phyloP scores from a whole-genome alignment of 2,329 filamentous ascomycete species.

The Cladosporium oxysporum region DNA sequence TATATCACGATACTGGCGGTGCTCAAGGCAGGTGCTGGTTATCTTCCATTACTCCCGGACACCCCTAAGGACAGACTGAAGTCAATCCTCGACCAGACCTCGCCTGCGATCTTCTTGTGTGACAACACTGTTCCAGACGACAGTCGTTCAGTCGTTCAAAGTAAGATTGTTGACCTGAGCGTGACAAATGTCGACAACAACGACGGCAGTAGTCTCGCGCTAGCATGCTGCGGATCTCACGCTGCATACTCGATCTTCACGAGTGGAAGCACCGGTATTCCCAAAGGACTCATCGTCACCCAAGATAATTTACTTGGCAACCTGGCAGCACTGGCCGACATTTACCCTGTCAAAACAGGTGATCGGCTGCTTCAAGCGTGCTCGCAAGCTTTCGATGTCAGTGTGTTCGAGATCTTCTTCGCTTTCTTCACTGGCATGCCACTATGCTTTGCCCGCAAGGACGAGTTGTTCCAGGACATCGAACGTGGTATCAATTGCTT shows the following conservation, averaged over 20 bases:
- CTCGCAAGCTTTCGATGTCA: slow-evolving; percentile 83
- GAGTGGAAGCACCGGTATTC: slow-evolving; percentile 76
- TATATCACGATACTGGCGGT: slow-evolving; percentile 75
- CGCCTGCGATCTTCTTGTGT: slow-evolving; percentile 52
- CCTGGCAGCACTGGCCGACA: slow-evolving; percentile 62
- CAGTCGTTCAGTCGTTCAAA: slow-evolving; percentile 22
- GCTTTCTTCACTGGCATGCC: slow-evolving; percentile 77
- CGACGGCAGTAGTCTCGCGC: slow-evolving; percentile 41
- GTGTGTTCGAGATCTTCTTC: slow-evolving; percentile 89
- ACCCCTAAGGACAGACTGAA: slow-evolving; percentile 63
- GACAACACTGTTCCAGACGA: slow-evolving; percentile 26
- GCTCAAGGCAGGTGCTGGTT: slow-evolving; percentile 73
- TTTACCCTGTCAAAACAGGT: slow-evolving; percentile 61
- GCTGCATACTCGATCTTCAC: slow-evolving; percentile 73
- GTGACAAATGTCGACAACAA: slow-evolving; percentile 36
- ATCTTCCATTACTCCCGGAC: slow-evolving; percentile 76
- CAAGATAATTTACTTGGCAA: slow-evolving; percentile 77
- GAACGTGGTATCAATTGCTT: slow-evolving; percentile 66
- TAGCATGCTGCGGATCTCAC: slow-evolving; percentile 43
- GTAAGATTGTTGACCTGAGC: slow-evolving; percentile 31
- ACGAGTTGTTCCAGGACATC: slow-evolving; percentile 71
- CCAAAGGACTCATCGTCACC: slow-evolving; percentile 78
- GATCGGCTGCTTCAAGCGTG: slow-evolving; percentile 77
- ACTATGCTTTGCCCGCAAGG: slow-evolving; percentile 73
- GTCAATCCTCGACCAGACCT: slow-evolving; percentile 64